Base-by-base conservation (phyloP, 2,329 filamentous ascomycete species). In the Aspergillus nomiae region DNA sequence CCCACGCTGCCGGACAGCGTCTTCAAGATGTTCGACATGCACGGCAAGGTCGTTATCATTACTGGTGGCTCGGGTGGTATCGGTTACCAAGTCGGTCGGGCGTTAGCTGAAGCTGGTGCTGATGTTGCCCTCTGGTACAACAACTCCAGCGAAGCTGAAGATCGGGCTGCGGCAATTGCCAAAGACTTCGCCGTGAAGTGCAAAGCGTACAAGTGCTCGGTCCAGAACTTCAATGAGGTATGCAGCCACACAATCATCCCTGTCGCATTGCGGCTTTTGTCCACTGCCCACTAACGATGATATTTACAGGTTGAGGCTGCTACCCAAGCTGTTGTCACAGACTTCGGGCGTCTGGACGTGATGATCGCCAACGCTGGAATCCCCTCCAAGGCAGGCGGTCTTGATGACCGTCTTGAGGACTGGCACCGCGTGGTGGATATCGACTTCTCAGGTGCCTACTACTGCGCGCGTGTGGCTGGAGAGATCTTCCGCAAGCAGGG, bases 361-460 rank as follows among this genome's bases (percentile, higher is more conserved):
- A 92, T 92, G 69, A 85, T 92, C 41, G 90, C 90, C 65, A 92
- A 93, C 73, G 88, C 87, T 10, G 90, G 89, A 30, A 88, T 92
- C 56, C 83, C 86, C 0, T 92, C 89, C 88, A 67, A 69, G 59
- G 21, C 76, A 1, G 76, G 75, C 8, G 73, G 32, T 21, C 32
- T 76, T 4, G 72, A 80, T 30, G 79, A 79, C 63, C 76, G 76
- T 0, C 56, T 72, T 11, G 70, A 75, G 26, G 71, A 79, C 60
- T 82, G 74, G 74, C 74, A 74, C 24, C 71, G 77, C 63, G 78
- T 79, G 53, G 74, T 77, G 65, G 66, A 70, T 24, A 73, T 79
- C 26, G 79, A 80, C 51, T 64, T 79, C 3, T 73, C 79, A 53
- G 77, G 77, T 7, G 75, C 73, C 1, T 76, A 78, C 57, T 78